A percentile compares a stretch with the other conserved stretches of the same genome.
phyloP scores from a whole-genome alignment of 192 early-diverging fungal species.

The Spinellus fusiger region DNA sequence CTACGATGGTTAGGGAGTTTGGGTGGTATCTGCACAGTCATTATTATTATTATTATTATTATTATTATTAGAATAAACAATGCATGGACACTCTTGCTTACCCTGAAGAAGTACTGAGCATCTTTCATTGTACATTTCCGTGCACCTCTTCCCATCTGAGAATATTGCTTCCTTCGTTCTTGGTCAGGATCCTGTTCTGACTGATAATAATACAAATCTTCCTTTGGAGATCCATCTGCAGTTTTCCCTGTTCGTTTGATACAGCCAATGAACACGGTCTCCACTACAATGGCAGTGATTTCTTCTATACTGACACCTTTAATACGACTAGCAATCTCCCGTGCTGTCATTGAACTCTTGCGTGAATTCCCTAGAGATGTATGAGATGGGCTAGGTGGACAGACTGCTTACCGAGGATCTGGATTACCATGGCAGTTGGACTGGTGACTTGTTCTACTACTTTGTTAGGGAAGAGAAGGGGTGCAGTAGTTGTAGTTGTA shows the following conservation, averaged over 20 bases:
- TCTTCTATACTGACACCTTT: slow-evolving; percentile 5
- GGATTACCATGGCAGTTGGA: background rate
- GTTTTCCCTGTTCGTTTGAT: slow-evolving; percentile 42
- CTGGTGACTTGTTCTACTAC: no score
- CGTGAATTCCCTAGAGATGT: slow-evolving; percentile 25
- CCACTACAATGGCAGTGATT: slow-evolving; percentile 22
- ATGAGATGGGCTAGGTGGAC: background rate
- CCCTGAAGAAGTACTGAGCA: slow-evolving; percentile 41
- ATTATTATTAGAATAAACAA: background rate
- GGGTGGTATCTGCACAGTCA: slow-evolving; percentile 35
- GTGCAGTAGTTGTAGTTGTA: background rate
- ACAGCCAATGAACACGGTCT: slow-evolving; percentile 31
- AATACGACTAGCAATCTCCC: slow-evolving; percentile 31
- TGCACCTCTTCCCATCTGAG: slow-evolving; percentile 32
- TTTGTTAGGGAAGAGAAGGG: no score
- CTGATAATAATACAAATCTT: slow-evolving; percentile 41
- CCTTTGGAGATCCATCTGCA: slow-evolving; percentile 41
- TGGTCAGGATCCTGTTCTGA: slow-evolving; percentile 37
- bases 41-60: background rate
- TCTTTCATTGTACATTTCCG: slow-evolving; percentile 45
- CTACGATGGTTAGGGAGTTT: slow-evolving; percentile 39
- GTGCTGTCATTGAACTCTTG: slow-evolving; percentile 42
- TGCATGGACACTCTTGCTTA: slow-evolving; percentile 1
- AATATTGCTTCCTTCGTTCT: slow-evolving; percentile 32
- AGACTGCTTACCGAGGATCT: background rate